phyloP scores from a whole-genome alignment of 306 rosid species.

The Elaeagnus macrophylla region DNA sequence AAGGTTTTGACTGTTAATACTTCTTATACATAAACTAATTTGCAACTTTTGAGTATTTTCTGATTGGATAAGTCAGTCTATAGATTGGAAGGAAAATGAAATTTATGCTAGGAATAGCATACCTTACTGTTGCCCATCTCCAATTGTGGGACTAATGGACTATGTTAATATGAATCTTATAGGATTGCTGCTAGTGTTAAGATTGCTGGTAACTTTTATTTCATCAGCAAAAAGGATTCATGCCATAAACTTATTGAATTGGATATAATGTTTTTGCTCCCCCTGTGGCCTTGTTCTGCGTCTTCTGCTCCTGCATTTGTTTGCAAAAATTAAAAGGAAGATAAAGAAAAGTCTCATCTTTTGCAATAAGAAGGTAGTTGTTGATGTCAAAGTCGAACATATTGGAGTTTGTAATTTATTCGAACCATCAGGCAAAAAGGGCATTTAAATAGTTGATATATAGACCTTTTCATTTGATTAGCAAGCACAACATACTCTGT shows the following conservation, averaged over 20 bases:
- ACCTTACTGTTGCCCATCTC: no score
- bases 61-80: constrained; percentile 3
- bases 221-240: neutral
- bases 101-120: no score
- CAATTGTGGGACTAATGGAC: no score
- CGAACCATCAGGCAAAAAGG: neutral
- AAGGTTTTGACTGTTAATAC: constrained; percentile 41
- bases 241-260: neutral
- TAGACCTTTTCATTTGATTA: constrained; percentile 7
- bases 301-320: neutral
- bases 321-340: neutral
- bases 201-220: neutral
- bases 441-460: neutral
- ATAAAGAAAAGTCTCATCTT: neutral
- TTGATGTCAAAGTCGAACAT: neutral
- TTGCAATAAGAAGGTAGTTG: neutral
- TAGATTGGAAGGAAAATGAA: no score
- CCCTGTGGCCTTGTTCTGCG: neutral
- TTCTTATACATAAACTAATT: neutral
- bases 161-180: neutral
- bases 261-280: neutral
- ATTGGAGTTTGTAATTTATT: neutral
- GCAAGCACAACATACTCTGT: constrained; percentile 11
- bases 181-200: neutral
- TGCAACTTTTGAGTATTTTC: constrained; percentile 1